Evolutionary conservation across 2,329 filamentous ascomycete species (phyloP).

Genomic region (Penicillium hordei): DNA sequence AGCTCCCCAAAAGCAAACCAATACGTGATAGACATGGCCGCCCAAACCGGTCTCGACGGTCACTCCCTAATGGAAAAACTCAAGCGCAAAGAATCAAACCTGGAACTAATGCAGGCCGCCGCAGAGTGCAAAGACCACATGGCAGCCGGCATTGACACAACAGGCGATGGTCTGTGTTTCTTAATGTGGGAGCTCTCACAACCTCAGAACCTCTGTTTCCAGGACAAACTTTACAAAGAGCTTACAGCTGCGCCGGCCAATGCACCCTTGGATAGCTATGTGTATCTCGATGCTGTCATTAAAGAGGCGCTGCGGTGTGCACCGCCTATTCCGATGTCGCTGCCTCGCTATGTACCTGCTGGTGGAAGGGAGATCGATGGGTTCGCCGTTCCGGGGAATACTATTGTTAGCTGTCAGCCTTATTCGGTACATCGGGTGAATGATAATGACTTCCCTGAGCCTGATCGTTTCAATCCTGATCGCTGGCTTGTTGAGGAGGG

Average conservation of each 20-base stretch:
- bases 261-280: slow-evolving; percentile 43
- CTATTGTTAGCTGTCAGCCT: slow-evolving; percentile 41
- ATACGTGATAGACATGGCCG: slow-evolving; percentile 57
- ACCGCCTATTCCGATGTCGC: slow-evolving; percentile 53
- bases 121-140: slow-evolving; percentile 72
- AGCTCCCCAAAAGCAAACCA: slow-evolving; percentile 59
- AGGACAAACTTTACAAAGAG: slow-evolving; percentile 56
- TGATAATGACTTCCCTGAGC: slow-evolving; percentile 31
- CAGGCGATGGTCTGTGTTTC: slow-evolving; percentile 67
- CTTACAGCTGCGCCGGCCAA: slow-evolving; percentile 43
- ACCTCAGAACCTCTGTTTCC: slow-evolving; percentile 53
- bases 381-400: slow-evolving; percentile 35
- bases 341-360: slow-evolving; percentile 46
- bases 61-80: slow-evolving; percentile 63
- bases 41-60: slow-evolving; percentile 47
- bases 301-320: slow-evolving; percentile 61
- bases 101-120: slow-evolving; percentile 58
- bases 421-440: slow-evolving; percentile 39
- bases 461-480: slow-evolving; percentile 34
- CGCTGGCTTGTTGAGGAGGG: slow-evolving; percentile 39
- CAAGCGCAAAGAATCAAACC: slow-evolving; percentile 50
- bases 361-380: slow-evolving; percentile 45
- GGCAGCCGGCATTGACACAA: slow-evolving; percentile 71
- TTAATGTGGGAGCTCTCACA: slow-evolving; percentile 70
- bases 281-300: slow-evolving; percentile 63